Base-by-base conservation (phyloP, 129 eudicot genomes). In the Rutidosis leptorrhynchoides region DNA sequence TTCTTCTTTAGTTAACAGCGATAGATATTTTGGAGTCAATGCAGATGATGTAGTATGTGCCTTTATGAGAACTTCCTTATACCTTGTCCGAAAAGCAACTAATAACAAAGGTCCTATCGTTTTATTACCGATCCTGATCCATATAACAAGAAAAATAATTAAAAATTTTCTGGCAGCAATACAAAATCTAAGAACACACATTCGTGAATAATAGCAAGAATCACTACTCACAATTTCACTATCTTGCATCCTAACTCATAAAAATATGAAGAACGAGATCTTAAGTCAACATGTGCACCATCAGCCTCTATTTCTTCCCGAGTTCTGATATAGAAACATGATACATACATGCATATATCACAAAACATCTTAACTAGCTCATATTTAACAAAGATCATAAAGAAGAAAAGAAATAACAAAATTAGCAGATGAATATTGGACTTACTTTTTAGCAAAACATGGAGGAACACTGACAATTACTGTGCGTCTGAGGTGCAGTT, bases 231-330 rank as follows among this genome's bases (percentile, higher is more conserved):
- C 98, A 87, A 42, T 59, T 81, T 76, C 69, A 83, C 88, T 54
- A 91, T 77, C 80, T 91, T 91, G 79, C 82, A 78, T 56, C 98
- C 96, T 71, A 91, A 75, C 64, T 85, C 96, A 73, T 91, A 91
- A 43, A 91, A 91, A 64, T 91, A 87, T 21, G 83, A 78, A 62
- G 88, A 83, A 43, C 94, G 89, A 70, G 73, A 81, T 74, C 86
- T 81, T 62, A 92, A 69, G 83, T 92, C 89, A 70, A 92, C 96
- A 27, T 86, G 93, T 15, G 95, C 96, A 78, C 95, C 89, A 74
- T 88, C 98, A 26, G 96, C 96, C 54, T 82, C 95, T 70, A 92
- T 85, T 81, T 92, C 98, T 73, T 88, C 89, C 67, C 96, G 79
- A 20, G 96, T 91, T 73, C 92, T 88, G 70, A 62, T 52, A 74